Base-by-base conservation (phyloP, 73 alveolate genomes). In the Paramecium sexaurelia region DNA sequence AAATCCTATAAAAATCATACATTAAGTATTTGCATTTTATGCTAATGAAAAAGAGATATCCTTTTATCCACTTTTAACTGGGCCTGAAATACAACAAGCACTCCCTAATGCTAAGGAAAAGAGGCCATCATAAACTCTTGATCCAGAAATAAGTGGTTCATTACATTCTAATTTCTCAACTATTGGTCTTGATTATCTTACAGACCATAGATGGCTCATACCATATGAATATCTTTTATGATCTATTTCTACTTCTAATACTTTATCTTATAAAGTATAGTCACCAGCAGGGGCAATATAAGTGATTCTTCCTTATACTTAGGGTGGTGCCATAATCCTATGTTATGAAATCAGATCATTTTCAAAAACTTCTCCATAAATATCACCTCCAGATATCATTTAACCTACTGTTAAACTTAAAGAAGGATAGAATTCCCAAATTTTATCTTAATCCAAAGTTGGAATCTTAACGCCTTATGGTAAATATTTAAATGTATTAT, bases 41-140 rank as follows among this genome's bases (percentile, higher is more conserved):
- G 98, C 93, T 82, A 97, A 92, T 19, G 99, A 99, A 84, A 96
- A 97, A 66, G 99, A 97, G 92, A 97, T 97, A 73, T 97, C 95
- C 29, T 99, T 96, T 91, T 97, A 96, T 43, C 99, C 99, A 75
- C 99, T 96, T 36, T 99, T 99, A 93, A 96, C 96, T 84, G 99
- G 99, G 9, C 99, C 99, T 83, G 99, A 99, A 93, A 97, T 97
- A 55, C 99, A 98, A 85, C 99, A 97, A 15, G 99, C 96, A 13
- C 99, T 99, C 67, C 99, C 99, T 61, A 87, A 87, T 1, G 45
- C 91, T 0, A 92, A 73, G 0, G 94, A 73, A 26, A 57, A 87
- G 27, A 87, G 45, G 0, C 91, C 94, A 73, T 87, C 94, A 10
- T 67, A n/a, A 5, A 87, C 92, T 71, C 94, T 71, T 27, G 39